Base-by-base conservation (phyloP, 108 stramenopile species). In the Fragilaria radians region DNA sequence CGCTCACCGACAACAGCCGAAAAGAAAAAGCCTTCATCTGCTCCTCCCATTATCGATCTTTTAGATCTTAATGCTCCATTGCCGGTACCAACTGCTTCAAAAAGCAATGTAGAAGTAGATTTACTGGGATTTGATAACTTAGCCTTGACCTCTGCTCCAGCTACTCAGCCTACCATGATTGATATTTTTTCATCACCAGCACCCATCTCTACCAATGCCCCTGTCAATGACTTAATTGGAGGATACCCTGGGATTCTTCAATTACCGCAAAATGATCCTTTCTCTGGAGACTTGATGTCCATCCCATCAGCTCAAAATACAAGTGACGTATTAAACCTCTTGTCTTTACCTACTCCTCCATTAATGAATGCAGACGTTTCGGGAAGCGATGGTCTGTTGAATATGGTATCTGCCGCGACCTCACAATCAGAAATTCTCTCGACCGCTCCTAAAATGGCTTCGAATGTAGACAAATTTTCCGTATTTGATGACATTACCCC, bases 401-500 rank as follows among this genome's bases (percentile, higher is more conserved):
- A 17, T 17, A 17, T 45, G 17, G 42, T 11, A 17, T 45, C 17
- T 17, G 17, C 17, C 42, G 42, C 11, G 17, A 17, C 17, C 17
- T 45, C 42, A 45, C 42, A 17, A 17, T 17, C 17, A 11, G 42
- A 45, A 45, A 11, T 45, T 45, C 17, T 17, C 11, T 11, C 17
- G 36, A 0, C 48, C 28, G n/a, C 25, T 21, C 53, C n/a, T n/a
- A n/a, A n/a, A n/a, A n/a, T n/a, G n/a, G 52, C 29, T n/a, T 34
- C 63, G 23, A 63, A 48, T 21, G 49, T 46, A 32, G 72, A 74
- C 62, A 55, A 61, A 31, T 74, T 74, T 57, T 60, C 73, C 4
- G 78, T 66, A 23, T 51, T 79, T 54, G 73, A 79, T 58, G 77
- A 65, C 1, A 28, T 76, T 24, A 69, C 61, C 4, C 33, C 57